Base-by-base conservation (phyloP, 2,329 filamentous ascomycete species). In the Chrysosporium queenslandicum region DNA sequence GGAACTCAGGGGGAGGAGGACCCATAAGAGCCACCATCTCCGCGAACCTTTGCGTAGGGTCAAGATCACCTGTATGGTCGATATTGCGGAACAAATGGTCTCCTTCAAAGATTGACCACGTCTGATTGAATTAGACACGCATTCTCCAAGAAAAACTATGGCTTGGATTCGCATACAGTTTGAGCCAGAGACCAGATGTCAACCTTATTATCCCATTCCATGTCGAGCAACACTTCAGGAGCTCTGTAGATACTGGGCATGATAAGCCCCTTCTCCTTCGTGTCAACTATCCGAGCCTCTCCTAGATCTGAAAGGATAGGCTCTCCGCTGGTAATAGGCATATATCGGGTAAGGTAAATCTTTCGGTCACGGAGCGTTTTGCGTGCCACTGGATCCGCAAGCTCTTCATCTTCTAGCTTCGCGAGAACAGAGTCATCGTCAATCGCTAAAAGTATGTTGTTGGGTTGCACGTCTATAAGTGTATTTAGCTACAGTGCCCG, bases 401-500 rank as follows among this genome's bases (percentile, higher is more conserved):
- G 37, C 29, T 61, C 58, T 32, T 58, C 50, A 25, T 54, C 53
- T 11, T 60, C 60, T 53, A 61, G 59, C 27, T 57, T 50, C 21
- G 60, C 56, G 14, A 64, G 57, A 18, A 46, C n/a, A 14, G 53
- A 53, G 1, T 56, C 55, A 21, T 60, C 53, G 18, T 56, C 53
- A 59, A 53, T 23, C 54, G 54, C 56, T 60, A 58, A 8, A 41
- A 71, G 59, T 21, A 71, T 67, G 53, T 71, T 70, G 47, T 68
- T 64, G 4, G 1, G 23, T 53, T 55, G 43, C 6, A 55, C 39
- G 36, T 57, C 55, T 57, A 18, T 37, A 7, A 14, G 29, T 25
- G n/a, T 18, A 8, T 20, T 47, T 37, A 39, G 34, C 4, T 25
- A 34, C 29, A 37, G 4, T 12, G 5, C 16, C n/a, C 18, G 7